Evolutionary conservation across 345 rosid genomes (phyloP).

Genomic region (Hibiscus tridactylites): DNA sequence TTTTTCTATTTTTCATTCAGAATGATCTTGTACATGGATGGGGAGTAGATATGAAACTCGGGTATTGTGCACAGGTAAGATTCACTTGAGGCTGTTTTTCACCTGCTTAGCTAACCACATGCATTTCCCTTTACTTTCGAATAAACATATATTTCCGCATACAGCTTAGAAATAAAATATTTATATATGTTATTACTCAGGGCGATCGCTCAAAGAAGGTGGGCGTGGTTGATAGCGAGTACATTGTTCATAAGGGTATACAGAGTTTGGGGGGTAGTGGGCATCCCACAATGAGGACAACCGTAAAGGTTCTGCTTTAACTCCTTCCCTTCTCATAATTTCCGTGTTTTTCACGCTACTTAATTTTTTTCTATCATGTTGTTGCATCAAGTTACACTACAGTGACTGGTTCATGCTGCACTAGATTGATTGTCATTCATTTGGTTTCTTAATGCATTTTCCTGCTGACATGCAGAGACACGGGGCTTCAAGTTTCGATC

Average conservation of each 20-base stretch:
- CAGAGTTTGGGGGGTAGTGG: slow-evolving; percentile 74
- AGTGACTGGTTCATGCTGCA: not conserved
- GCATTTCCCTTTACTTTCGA: not conserved
- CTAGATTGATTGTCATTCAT: not conserved
- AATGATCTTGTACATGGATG: slow-evolving; percentile 97
- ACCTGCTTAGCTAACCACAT: not conserved
- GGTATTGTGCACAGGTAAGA: slow-evolving; percentile 92
- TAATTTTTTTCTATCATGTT: no score
- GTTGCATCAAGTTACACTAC: no score
- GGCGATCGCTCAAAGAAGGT: slow-evolving; percentile 87
- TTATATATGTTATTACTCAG: slow-evolving; percentile 23
- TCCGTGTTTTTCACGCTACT: not conserved
- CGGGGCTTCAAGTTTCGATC: slow-evolving; percentile 29
- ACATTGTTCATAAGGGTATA: slow-evolving; percentile 77
- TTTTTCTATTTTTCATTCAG: slow-evolving; percentile 25
- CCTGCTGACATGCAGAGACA: slow-evolving; percentile 25
- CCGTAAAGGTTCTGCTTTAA: slow-evolving; percentile 33
- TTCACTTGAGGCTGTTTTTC: not conserved
- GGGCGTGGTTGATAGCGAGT: slow-evolving; percentile 83
- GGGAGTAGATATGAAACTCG: slow-evolving; percentile 99
- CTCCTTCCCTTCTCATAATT: not conserved
- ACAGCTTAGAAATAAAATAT: not conserved
- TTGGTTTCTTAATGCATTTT: not conserved
- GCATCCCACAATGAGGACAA: slow-evolving; percentile 8
- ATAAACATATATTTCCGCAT: not conserved